Evolutionary conservation across 176 grass and related monocot genomes (phyloP), one percentile per base, ranked within the genome.

Genomic region (Phoenix roebelenii): DNA sequence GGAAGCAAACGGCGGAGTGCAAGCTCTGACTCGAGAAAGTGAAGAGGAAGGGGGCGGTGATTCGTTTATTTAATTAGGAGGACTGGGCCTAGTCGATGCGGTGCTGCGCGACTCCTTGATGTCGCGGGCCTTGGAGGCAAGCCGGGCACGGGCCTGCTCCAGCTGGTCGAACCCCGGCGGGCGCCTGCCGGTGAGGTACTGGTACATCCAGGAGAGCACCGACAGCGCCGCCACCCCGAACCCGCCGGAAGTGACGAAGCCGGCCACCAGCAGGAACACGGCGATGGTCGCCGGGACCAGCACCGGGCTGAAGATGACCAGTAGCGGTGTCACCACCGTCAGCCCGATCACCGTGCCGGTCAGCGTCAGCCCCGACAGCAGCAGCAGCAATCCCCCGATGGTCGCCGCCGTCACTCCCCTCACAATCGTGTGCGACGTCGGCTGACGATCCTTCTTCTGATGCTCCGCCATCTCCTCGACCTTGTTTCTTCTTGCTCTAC

Each of bases 171-270:
- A 83, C 24, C 91, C 91, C 18, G 80, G 91, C 16, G 83, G 86
- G 58, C 90, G 86, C 80, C 85, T 90, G 50, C 91, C 91, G 4
- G 91, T 96, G 29, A 90, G 74, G 77, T 87, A 82, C 75, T 90
- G 87, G 72, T 96, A 96, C 91, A 96, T 96, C 91, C 91, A 96
- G 4, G 86, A 90, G 62, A 96, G 83, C 10, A 96, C 91, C 14
- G 83, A 90, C 0, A 96, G 86, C 17, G 91, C 86, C 0, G 86
- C 91, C 49, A 96, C 68, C 49, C 91, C 83, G n/a, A 96, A 66
- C 16, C 77, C 77, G 22, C 91, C 91, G 9, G 80, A 85, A 1
- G 91, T 87, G 35, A 88, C 61, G 65, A 96, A 96, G 17, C 86
- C 91, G 7, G 87, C 69, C 0, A 74, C 80, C 65, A 96, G 71